Conservation (phyloP, 176 grass and related monocot species). For the Paspalum notatum region DNA sequence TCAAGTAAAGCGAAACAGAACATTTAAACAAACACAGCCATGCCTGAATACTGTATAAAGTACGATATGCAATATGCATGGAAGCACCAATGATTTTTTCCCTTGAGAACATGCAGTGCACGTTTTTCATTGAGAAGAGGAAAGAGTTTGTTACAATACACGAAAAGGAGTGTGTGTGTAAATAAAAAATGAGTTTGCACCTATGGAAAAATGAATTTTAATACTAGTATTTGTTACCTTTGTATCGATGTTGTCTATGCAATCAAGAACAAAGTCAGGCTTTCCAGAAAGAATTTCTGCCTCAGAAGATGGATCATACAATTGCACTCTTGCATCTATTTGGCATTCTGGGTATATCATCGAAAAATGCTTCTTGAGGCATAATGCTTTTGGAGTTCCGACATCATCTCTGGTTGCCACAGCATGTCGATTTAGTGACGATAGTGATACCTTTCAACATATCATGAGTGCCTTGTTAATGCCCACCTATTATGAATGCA, state of each 20-base stretch:
- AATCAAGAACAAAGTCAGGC: constrained; percentile 99
- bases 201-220: neutral
- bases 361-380: constrained; percentile 92
- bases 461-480: constrained; percentile 66
- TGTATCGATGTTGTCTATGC: constrained; percentile 98
- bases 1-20: constrained; percentile 28
- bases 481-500: constrained; percentile 55
- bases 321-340: constrained; percentile 87
- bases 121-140: neutral
- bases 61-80: constrained; percentile 4
- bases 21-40: neutral
- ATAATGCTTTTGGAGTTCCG: constrained; percentile 81
- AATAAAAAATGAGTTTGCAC: neutral
- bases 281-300: constrained; percentile 87
- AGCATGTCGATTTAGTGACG: constrained; percentile 95
- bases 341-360: constrained; percentile 89
- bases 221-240: constrained; percentile 57
- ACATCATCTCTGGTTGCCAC: constrained; percentile 97
- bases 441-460: constrained; percentile 87
- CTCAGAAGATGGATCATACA: constrained; percentile 79
- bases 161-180: neutral
- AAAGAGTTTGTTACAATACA: neutral
- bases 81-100: constrained; percentile 1
- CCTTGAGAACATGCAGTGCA: neutral
- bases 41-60: neutral